These are phyloP conservation scores for Coffea humblotiana DNA, from an alignment of 305 asterid genomes.

Conservation along the genomic window DNA sequence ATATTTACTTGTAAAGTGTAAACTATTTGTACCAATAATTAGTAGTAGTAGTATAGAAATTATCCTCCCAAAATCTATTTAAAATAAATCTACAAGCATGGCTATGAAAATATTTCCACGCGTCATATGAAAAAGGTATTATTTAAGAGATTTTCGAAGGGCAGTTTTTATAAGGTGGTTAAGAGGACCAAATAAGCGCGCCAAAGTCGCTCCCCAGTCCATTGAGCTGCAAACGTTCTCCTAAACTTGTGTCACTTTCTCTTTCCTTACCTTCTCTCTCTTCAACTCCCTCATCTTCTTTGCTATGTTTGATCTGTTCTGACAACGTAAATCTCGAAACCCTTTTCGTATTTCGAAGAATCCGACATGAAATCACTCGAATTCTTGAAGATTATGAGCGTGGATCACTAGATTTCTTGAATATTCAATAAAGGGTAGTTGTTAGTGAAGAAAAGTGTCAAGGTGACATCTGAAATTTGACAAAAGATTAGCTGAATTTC, in stretches of 20 bases:
- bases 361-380: conserved; percentile 31
- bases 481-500: conserved; percentile 18
- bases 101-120: background rate
- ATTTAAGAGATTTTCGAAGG: background rate
- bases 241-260: conserved; percentile 46
- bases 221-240: conserved; percentile 60
- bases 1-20: background rate
- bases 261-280: conserved; percentile 27
- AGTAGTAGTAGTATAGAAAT: too few species aligned
- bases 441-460: conserved; percentile 5
- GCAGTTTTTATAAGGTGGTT: conserved; percentile 37
- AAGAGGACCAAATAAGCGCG: conserved; percentile 57
- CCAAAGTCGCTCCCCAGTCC: conserved; percentile 62
- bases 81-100: background rate
- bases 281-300: conserved; percentile 16
- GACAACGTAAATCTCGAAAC: conserved; percentile 28
- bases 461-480: conserved; percentile 9
- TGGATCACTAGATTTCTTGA: conserved; percentile 11
- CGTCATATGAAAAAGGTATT: background rate
- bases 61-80: too few species aligned
- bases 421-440: background rate
- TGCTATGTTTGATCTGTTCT: conserved; percentile 20
- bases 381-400: conserved; percentile 21
- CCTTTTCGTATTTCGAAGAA: conserved; percentile 25
- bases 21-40: background rate